Evolutionary conservation across 768 basidiomycete species (phyloP).

Genomic region (Lentinus tigrinus): DNA sequence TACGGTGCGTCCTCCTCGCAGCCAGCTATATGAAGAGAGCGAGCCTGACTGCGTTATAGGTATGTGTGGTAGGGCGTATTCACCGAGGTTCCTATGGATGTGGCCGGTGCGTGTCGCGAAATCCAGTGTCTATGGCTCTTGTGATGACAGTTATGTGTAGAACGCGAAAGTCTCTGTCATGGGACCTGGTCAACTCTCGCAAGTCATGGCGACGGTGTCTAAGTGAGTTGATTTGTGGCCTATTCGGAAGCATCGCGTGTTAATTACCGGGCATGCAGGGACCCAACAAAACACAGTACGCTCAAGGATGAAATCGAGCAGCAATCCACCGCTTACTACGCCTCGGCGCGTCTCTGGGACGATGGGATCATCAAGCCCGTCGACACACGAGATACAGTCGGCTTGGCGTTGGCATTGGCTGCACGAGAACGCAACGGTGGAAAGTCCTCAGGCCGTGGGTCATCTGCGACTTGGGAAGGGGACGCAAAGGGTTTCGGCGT

Average conservation of each 20-base stretch:
- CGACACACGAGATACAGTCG: constrained; percentile 86
- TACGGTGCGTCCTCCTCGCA: constrained; percentile 58
- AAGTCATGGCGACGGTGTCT: constrained; percentile 90
- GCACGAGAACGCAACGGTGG: constrained; percentile 39
- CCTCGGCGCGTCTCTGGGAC: constrained; percentile 92
- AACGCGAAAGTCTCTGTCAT: constrained; percentile 94
- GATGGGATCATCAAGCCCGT: constrained; percentile 88
- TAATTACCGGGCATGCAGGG: constrained; percentile 41
- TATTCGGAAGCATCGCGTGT: not conserved
- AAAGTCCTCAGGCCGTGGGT: not conserved
- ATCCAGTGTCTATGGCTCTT: not conserved
- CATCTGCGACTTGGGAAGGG: constrained; percentile 68
- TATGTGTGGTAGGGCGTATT: constrained; percentile 95
- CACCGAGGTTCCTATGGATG: constrained; percentile 95
- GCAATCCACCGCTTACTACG: constrained; percentile 85
- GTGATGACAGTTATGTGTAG: constrained; percentile 33
- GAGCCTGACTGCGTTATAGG: constrained; percentile 43
- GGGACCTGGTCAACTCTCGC: constrained; percentile 90
- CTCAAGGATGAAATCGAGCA: constrained; percentile 82
- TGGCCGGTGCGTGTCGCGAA: constrained; percentile 72
- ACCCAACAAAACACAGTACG: constrained; percentile 72
- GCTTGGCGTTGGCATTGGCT: constrained; percentile 83
- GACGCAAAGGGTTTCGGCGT: constrained; percentile 77
- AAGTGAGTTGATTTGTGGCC: constrained; percentile 45
- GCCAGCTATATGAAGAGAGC: constrained; percentile 5